A percentile compares a stretch with the other conserved stretches of the same genome.
These are phyloP conservation scores for Tephrocybe sp. DNA, from an alignment of 768 basidiomycete genomes.

Conservation along the genomic window DNA sequence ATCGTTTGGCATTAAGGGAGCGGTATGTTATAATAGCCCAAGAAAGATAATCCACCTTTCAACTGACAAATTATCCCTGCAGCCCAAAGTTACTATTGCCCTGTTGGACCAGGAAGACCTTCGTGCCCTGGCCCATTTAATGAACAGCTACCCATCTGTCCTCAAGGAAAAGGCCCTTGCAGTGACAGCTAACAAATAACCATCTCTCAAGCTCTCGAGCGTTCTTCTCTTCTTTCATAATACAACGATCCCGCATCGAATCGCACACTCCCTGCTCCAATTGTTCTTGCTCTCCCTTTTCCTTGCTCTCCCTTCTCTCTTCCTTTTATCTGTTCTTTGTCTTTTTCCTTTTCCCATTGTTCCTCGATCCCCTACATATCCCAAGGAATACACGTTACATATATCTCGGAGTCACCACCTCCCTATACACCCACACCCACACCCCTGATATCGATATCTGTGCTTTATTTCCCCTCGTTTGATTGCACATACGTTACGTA, in stretches of 20 bases:
- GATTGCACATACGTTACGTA: too few relatives aligned
- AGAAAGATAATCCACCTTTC: neutral
- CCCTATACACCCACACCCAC: neutral
- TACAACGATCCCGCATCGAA: neutral
- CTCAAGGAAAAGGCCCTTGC: slow-evolving; percentile 73
- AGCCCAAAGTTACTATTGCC: slow-evolving; percentile 85
- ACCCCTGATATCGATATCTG: neutral
- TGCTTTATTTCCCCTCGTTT: neutral
- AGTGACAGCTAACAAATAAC: slow-evolving; percentile 30
- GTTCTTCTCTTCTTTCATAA: neutral
- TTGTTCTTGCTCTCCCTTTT: neutral
- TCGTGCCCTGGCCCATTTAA: slow-evolving; percentile 77
- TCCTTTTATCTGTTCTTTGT: neutral
- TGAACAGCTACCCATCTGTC: slow-evolving; percentile 83
- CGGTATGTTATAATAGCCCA: slow-evolving; percentile 43
- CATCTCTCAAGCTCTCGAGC: too few relatives aligned
- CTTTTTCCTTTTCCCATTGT: neutral
- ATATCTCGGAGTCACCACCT: slow-evolving; percentile 1
- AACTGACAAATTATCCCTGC: neutral
- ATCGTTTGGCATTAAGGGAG: slow-evolving; percentile 78
- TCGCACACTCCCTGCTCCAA: neutral
- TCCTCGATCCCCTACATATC: neutral
- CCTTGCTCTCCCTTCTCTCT: too few relatives aligned
- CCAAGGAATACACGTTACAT: slow-evolving; percentile 5
- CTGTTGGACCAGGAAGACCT: slow-evolving; percentile 87